Evolutionary conservation across 495 filamentous ascomycete genomes (phyloP).

Genomic region (Cercophora sp.): DNA sequence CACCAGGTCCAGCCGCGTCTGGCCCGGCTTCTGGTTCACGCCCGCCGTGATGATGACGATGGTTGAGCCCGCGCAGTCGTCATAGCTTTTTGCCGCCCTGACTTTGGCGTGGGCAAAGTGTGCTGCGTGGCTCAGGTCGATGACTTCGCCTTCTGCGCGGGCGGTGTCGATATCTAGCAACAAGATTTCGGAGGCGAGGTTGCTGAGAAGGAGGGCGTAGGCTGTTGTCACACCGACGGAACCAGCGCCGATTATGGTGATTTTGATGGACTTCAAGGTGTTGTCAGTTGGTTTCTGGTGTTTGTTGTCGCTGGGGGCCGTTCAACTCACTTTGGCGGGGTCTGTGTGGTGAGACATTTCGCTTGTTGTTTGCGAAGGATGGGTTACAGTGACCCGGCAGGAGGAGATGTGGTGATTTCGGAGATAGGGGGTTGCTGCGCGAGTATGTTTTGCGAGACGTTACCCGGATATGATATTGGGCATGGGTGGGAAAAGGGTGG

Average conservation of each 20-base stretch:
- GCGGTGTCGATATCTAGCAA: conserved; percentile 34
- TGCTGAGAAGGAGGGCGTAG: conserved; percentile 48
- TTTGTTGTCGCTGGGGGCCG: no score
- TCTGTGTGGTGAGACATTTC: no score
- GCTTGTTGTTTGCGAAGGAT: no score
- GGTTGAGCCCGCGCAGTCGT: conserved; percentile 46
- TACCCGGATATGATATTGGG: no score
- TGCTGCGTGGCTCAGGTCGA: conserved; percentile 35
- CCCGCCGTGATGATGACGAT: conserved; percentile 50
- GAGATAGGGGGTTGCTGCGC: no score
- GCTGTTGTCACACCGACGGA: conserved; percentile 53
- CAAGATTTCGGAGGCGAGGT: conserved; percentile 51
- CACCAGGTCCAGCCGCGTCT: conserved; percentile 28
- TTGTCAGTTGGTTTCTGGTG: no score
- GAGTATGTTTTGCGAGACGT: no score
- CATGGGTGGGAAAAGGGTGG: no score
- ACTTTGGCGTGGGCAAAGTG: conserved; percentile 33
- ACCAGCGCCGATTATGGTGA: conserved; percentile 49
- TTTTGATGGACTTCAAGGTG: conserved; percentile 29
- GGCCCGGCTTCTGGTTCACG: conserved; percentile 33
- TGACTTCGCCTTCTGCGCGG: conserved; percentile 34
- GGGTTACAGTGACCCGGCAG: no score
- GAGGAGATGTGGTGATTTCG: no score
- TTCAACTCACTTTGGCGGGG: no score
- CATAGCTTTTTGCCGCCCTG: conserved; percentile 27